These are phyloP conservation scores for Colletotrichum tabaci DNA, from an alignment of 2,329 filamentous ascomycete genomes.

Conservation along the genomic window DNA sequence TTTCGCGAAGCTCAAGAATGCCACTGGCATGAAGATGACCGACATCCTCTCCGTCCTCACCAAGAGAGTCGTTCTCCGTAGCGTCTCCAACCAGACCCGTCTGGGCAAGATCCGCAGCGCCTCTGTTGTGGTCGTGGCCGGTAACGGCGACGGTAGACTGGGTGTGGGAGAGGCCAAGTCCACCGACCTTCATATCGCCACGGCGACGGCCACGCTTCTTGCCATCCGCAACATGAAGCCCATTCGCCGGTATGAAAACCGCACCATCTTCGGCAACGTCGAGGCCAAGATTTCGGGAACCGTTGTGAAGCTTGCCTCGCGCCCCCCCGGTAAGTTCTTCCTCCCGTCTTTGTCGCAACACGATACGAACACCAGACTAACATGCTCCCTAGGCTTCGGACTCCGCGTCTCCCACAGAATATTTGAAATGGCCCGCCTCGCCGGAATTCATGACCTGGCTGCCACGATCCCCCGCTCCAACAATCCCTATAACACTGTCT, in stretches of 20 bases:
- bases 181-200: slow-evolving; percentile 78
- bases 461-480: slow-evolving; percentile 87
- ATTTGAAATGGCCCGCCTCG: slow-evolving; percentile 92
- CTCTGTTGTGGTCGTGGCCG: slow-evolving; percentile 85
- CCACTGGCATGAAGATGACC: slow-evolving; percentile 67
- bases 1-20: slow-evolving; percentile 67
- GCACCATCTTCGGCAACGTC: slow-evolving; percentile 91
- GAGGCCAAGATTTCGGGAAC: slow-evolving; percentile 90
- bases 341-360: background rate
- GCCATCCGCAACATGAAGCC: slow-evolving; percentile 95
- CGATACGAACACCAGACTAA: background rate
- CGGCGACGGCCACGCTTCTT: slow-evolving; percentile 80
- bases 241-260: slow-evolving; percentile 90
- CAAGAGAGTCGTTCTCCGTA: slow-evolving; percentile 82
- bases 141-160: slow-evolving; percentile 87
- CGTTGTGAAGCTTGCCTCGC: slow-evolving; percentile 83
- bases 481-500: slow-evolving; percentile 98
- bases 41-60: slow-evolving; percentile 70
- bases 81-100: slow-evolving; percentile 93
- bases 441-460: slow-evolving; percentile 89
- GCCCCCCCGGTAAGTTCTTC: slow-evolving; percentile 83
- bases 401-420: slow-evolving; percentile 92
- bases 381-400: slow-evolving; percentile 80
- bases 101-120: slow-evolving; percentile 89
- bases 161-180: slow-evolving; percentile 94